Evolutionary conservation across 257 asterid genomes (phyloP).

Genomic region (Solanum dulcamara): DNA sequence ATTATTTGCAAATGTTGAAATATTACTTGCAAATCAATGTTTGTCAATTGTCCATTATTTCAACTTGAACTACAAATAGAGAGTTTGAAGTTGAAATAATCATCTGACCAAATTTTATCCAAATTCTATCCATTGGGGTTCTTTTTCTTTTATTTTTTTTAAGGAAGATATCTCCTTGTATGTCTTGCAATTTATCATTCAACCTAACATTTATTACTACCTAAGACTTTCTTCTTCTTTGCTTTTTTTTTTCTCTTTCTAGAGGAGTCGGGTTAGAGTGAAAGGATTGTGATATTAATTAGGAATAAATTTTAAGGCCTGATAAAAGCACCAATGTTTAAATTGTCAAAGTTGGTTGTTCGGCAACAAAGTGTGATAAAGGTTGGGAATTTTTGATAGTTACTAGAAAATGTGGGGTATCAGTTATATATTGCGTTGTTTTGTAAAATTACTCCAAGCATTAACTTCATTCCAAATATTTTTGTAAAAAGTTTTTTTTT

Average conservation of each 20-base stretch:
- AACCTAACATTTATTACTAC: not conserved
- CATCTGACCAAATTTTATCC: not conserved
- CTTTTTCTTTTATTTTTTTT: not conserved
- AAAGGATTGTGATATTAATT: not conserved
- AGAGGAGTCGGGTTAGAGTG: not conserved
- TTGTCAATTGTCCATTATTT: not conserved
- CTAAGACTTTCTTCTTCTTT: not conserved
- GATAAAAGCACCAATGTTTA: not conserved
- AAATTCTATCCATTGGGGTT: not conserved
- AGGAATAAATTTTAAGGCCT: not conserved
- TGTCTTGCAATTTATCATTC: not conserved
- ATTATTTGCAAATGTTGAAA: not conserved
- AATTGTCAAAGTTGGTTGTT: not conserved
- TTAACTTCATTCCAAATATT: not conserved
- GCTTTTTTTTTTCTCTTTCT: not conserved
- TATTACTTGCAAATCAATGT: not conserved
- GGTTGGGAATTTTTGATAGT: not conserved
- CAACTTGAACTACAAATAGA: not conserved
- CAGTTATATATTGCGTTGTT: not conserved
- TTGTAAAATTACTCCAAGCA: not conserved
- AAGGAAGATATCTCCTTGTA: not conserved
- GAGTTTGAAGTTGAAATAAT: not conserved
- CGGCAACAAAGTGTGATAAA: not conserved
- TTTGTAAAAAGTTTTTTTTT: not conserved
- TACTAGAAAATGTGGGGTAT: not conserved